Conservation (phyloP, 768 basidiomycete genomes). For the Tephrocybe sp. region DNA sequence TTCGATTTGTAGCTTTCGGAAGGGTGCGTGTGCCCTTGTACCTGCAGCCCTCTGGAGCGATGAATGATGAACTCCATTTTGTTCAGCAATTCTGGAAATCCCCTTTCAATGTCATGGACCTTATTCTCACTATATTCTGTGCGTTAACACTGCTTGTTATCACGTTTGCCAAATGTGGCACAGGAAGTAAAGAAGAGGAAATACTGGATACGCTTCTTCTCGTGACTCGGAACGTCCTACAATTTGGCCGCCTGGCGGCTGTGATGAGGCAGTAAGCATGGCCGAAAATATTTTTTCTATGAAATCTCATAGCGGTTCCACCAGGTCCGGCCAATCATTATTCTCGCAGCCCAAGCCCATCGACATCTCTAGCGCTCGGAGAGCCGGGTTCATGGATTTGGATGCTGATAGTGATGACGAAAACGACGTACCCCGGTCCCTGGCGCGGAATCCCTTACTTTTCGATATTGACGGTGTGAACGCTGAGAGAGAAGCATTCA, state of each 20-base stretch:
- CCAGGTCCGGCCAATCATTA: slow-evolving; percentile 85
- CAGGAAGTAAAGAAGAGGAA: slow-evolving; percentile 89
- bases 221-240: slow-evolving; percentile 89
- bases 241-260: slow-evolving; percentile 87
- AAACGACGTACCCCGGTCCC: slow-evolving; percentile 58
- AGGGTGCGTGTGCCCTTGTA: slow-evolving; percentile 55
- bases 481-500: slow-evolving; percentile 32
- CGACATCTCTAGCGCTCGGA: slow-evolving; percentile 70
- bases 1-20: slow-evolving; percentile 92
- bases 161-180: slow-evolving; percentile 81
- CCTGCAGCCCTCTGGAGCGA: neutral
- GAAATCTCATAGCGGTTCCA: neutral
- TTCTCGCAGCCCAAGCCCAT: slow-evolving; percentile 86
- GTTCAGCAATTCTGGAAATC: slow-evolving; percentile 94
- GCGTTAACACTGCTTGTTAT: slow-evolving; percentile 86
- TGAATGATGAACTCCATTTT: slow-evolving; percentile 3
- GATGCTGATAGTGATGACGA: slow-evolving; percentile 70
- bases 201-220: slow-evolving; percentile 90
- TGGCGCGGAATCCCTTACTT: slow-evolving; percentile 58
- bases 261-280: slow-evolving; percentile 87
- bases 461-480: slow-evolving; percentile 48
- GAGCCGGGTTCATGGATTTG: slow-evolving; percentile 71
- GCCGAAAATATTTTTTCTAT: slow-evolving; percentile 7
- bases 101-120: slow-evolving; percentile 88
- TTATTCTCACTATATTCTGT: slow-evolving; percentile 88